These are phyloP conservation scores for Saccharum spontaneum DNA, from an alignment of 176 grass and related monocot species.

Conservation along the genomic window DNA sequence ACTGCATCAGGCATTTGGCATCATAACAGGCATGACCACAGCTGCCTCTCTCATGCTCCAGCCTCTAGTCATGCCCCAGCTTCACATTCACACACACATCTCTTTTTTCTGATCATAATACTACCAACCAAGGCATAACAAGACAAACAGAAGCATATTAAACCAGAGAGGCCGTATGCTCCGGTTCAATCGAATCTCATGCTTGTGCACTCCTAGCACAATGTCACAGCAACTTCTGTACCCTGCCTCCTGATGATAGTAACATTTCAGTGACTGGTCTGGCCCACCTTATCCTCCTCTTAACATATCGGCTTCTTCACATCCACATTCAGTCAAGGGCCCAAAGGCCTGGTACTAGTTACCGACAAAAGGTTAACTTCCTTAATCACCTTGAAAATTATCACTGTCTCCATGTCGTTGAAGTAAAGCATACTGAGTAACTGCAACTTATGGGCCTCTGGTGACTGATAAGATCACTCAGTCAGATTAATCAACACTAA, in stretches of 20 bases:
- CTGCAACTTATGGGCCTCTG: background rate
- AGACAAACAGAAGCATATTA: constrained; percentile 39
- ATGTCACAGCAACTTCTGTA: background rate
- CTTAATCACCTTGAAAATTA: constrained; percentile 12
- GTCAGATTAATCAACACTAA: constrained; percentile 20
- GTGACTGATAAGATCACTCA: constrained; percentile 19
- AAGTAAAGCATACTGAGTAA: constrained; percentile 12
- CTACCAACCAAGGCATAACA: constrained; percentile 46
- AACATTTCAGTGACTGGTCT: constrained; percentile 27
- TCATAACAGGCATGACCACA: constrained; percentile 53
- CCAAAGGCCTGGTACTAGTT: constrained; percentile 31
- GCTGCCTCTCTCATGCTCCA: constrained; percentile 24
- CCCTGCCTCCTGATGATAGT: constrained; percentile 21
- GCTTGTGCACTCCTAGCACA: constrained; percentile 21
- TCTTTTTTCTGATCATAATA: constrained; percentile 31
- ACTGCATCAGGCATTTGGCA: constrained; percentile 48
- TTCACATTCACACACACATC: constrained; percentile 9
- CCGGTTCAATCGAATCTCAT: constrained; percentile 21
- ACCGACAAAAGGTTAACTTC: constrained; percentile 13
- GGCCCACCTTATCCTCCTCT: constrained; percentile 25
- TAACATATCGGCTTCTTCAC: constrained; percentile 25
- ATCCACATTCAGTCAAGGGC: constrained; percentile 25
- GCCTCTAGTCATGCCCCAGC: constrained; percentile 37
- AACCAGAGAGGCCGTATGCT: constrained; percentile 28
- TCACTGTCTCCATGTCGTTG: constrained; percentile 6